phyloP scores from a whole-genome alignment of 2,329 filamentous ascomycete genomes.

The Aspergillus novoparasiticus region DNA sequence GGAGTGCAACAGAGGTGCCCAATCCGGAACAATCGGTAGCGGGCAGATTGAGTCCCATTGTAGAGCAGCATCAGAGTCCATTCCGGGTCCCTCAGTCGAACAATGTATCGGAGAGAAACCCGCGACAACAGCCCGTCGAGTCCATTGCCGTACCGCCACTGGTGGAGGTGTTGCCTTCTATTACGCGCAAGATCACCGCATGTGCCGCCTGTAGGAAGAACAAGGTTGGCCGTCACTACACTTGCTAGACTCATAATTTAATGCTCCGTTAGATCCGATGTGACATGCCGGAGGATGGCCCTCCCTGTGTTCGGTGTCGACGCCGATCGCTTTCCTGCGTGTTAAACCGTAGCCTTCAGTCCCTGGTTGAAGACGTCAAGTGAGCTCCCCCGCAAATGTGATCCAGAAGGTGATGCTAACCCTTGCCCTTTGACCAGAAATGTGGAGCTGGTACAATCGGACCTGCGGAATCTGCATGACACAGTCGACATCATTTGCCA shows the following conservation, averaged over 20 bases:
- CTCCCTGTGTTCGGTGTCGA: conserved; percentile 51
- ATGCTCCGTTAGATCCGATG: conserved; percentile 46
- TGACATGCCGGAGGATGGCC: conserved; percentile 47
- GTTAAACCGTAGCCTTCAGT: conserved; percentile 50
- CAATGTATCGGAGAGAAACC: background rate
- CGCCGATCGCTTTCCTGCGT: conserved; percentile 50
- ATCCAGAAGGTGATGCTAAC: rapidly evolving
- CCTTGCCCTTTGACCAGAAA: background rate
- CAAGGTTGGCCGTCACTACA: background rate
- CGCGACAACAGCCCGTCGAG: background rate
- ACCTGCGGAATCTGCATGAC: background rate
- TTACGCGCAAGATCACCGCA: background rate
- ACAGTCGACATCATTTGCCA: conserved; percentile 25
- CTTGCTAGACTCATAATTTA: background rate
- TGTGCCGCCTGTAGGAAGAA: background rate
- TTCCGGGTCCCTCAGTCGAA: background rate
- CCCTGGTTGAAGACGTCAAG: conserved; percentile 17
- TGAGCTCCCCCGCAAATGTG: background rate
- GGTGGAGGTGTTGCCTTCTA: background rate
- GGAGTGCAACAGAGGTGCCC: background rate
- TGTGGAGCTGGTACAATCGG: background rate
- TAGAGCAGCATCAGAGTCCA: background rate
- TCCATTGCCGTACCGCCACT: background rate
- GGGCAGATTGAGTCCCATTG: background rate
- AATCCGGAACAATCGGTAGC: background rate